Base-by-base conservation (phyloP, 2,329 filamentous ascomycete species). In the Stagonosporopsis rhizophila region DNA sequence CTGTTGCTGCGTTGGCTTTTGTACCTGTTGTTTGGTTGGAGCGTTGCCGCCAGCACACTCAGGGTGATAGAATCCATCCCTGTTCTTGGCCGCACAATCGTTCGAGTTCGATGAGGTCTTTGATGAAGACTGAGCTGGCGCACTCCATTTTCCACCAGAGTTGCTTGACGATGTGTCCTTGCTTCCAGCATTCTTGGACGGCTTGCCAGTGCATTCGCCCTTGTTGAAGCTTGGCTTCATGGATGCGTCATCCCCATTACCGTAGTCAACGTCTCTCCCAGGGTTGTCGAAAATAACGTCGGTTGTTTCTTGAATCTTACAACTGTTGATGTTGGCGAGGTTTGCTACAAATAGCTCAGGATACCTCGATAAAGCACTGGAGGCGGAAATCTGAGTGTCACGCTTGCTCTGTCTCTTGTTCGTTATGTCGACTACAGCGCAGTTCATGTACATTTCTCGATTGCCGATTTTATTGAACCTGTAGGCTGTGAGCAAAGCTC, bases 371-470 rank as follows among this genome's bases (percentile, higher is more conserved):
- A 80, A 53, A 8, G 64, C 62, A 56, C 54, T 53, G 62, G 66
- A 62, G 15, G 66, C 65, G 1, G 59, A 58, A 28, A 50, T 55
- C 7, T 81, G 64, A 87, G 84, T 1, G 87, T 88, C 44, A 8
- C 60, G 58, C 27, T 58, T 64, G 83, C 81, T 22, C 92, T 81
- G 1, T 83, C 77, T 22, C 2, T 58, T 49, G 32, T 60, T 55
- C 15, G 76, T 70, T 32, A 92, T 87, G 59, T 83, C 85, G 65
- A 93, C 83, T 47, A 84, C 81, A 7, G 90, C 90, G 70, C 91
- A 95, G 78, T 92, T 91, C 88, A 92, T 92, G 83, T 95, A 95
- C 85, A 90, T 90, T 74, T 94, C 90, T 44, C 90, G 84, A 77
- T 92, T 92, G 23, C 90, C 90, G 37, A 89, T 76, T 62, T 86